Conservation (phyloP, 2,329 filamentous ascomycete genomes). For the Cadophora malorum region DNA sequence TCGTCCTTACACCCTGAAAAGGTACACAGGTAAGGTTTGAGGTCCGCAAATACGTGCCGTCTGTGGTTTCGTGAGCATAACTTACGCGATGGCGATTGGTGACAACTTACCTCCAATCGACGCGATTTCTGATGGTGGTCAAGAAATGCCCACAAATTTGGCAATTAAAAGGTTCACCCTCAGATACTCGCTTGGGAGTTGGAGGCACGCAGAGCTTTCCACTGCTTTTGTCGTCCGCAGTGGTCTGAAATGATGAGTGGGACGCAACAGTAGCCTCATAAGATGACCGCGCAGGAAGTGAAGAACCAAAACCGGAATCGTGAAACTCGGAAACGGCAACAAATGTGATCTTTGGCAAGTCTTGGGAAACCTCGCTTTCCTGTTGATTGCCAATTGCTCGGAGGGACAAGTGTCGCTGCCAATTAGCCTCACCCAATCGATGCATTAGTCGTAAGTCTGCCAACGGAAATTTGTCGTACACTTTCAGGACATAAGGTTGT, state of each 20-base stretch:
- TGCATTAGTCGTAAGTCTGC: background rate
- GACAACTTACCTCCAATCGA: background rate
- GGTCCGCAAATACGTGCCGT: conserved; percentile 1
- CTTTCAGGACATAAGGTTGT: conserved; percentile 4
- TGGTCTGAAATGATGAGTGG: background rate
- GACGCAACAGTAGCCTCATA: background rate
- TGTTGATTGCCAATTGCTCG: background rate
- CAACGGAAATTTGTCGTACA: conserved; percentile 11
- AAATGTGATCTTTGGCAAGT: background rate
- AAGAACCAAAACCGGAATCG: background rate
- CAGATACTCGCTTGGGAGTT: background rate
- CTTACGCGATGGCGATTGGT: background rate
- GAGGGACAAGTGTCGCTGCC: background rate
- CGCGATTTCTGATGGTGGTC: background rate
- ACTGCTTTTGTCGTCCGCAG: background rate
- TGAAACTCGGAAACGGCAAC: conserved; percentile 1
- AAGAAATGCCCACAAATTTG: background rate
- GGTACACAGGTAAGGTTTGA: conserved; percentile 1
- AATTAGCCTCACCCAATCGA: background rate
- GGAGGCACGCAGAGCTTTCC: background rate
- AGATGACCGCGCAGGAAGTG: background rate
- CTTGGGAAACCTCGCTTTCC: background rate
- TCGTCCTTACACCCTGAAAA: background rate
- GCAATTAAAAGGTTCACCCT: background rate
- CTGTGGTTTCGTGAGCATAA: background rate